Percentiles rank a stretch among this genome's conserved stretches.
Evolutionary conservation across 1,284 basidiomycete genomes (phyloP).

Genomic region (Abortiporus biennis): DNA sequence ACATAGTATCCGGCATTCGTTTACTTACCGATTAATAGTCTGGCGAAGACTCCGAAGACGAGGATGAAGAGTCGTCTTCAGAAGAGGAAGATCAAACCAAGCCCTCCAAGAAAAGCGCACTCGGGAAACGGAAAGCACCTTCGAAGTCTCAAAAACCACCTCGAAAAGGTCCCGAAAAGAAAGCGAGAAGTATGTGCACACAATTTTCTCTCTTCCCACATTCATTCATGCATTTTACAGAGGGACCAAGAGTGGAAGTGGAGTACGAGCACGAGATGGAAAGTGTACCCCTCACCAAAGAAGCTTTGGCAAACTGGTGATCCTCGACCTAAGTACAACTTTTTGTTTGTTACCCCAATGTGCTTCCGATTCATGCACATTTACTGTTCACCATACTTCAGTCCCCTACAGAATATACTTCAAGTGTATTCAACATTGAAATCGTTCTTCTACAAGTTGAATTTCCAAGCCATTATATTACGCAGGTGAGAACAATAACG

Average conservation of each 20-base stretch:
- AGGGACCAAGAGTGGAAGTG: constrained; percentile 82
- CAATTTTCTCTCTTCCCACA: constrained; percentile 8
- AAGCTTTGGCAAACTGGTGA: constrained; percentile 57
- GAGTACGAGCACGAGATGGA: constrained; percentile 94
- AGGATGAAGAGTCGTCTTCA: constrained; percentile 21
- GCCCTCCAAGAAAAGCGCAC: constrained; percentile 35
- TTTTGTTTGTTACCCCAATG: not conserved
- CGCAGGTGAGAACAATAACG: no score
- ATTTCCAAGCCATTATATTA: no score
- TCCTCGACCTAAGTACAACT: not conserved
- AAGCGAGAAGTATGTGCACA: constrained; percentile 46
- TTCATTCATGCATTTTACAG: constrained; percentile 28
- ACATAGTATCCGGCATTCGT: constrained; percentile 17
- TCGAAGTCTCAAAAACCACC: constrained; percentile 32
- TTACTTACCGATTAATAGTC: constrained; percentile 11
- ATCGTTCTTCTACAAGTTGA: no score
- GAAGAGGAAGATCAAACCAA: constrained; percentile 22
- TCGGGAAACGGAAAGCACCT: constrained; percentile 65
- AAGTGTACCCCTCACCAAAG: constrained; percentile 54
- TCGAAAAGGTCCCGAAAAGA: constrained; percentile 50
- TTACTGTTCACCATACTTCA: no score
- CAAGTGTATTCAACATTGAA: no score
- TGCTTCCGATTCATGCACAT: no score
- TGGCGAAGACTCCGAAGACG: constrained; percentile 27
- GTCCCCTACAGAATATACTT: no score